Evolutionary conservation across 305 asterid species (phyloP).

Genomic region (Petunia hybrid): DNA sequence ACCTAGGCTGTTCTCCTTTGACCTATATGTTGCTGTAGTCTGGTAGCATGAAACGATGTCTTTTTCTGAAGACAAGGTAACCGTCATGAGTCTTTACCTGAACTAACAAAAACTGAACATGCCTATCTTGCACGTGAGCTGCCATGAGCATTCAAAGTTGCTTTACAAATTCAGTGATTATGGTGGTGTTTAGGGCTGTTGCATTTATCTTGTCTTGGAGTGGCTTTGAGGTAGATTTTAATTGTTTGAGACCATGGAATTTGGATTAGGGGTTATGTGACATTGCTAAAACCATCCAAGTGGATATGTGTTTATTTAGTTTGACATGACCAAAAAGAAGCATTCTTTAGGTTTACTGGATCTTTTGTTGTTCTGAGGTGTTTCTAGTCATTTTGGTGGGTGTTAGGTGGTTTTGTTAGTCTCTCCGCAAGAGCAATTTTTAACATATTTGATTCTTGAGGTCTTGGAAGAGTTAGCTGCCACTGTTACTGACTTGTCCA

Average conservation of each 20-base stretch:
- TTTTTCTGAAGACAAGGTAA: background rate
- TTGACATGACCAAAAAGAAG: background rate
- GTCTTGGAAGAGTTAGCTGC: background rate
- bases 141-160: background rate
- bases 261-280: constrained; percentile 1
- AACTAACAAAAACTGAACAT: background rate
- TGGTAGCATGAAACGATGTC: background rate
- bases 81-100: background rate
- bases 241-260: background rate
- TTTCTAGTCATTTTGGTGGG: background rate
- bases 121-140: background rate
- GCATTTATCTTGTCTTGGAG: background rate
- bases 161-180: background rate
- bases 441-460: background rate
- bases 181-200: background rate
- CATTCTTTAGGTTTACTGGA: background rate
- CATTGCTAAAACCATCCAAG: background rate
- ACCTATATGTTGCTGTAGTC: constrained; percentile 15
- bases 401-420: background rate
- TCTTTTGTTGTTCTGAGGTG: background rate
- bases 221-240: background rate
- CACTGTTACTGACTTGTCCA: background rate
- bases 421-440: background rate
- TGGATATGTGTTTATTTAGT: background rate
- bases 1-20: background rate